These are phyloP conservation scores for Madurella mycetomatis DNA, from an alignment of 2,329 filamentous ascomycete genomes.

Conservation along the genomic window DNA sequence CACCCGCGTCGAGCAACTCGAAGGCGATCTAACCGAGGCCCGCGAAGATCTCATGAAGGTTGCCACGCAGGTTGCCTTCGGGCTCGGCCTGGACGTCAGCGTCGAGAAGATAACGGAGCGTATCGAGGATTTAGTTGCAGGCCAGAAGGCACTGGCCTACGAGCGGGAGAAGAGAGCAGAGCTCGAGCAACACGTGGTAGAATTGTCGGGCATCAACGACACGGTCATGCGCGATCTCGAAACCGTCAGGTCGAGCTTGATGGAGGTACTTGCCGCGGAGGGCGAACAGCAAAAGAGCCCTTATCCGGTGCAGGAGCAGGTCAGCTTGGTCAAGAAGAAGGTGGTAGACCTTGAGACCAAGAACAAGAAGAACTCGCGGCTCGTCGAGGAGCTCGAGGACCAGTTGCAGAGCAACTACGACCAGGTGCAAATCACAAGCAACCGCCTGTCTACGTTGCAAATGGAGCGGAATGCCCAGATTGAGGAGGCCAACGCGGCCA, in stretches of 20 bases:
- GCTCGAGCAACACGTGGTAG: conserved; percentile 51
- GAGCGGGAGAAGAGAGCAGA: conserved; percentile 57
- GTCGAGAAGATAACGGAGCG: conserved; percentile 63
- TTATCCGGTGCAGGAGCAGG: conserved; percentile 49
- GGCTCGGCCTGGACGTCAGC: conserved; percentile 59
- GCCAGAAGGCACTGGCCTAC: conserved; percentile 55
- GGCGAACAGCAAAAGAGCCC: conserved; percentile 40
- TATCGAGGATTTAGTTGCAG: conserved; percentile 52
- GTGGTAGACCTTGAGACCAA: conserved; percentile 57
- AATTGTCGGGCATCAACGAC: conserved; percentile 56
- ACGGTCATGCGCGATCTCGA: conserved; percentile 60
- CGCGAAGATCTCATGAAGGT: conserved; percentile 62
- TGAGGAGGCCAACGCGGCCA: conserved; percentile 70
- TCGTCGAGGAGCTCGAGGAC: conserved; percentile 95
- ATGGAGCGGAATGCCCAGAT: conserved; percentile 69
- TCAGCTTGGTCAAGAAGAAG: conserved; percentile 61
- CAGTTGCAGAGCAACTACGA: conserved; percentile 95
- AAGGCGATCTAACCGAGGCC: conserved; percentile 60
- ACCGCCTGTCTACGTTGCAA: conserved; percentile 78
- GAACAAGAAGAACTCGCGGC: conserved; percentile 85
- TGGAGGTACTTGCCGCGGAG: conserved; percentile 50
- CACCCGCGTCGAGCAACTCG: conserved; percentile 51
- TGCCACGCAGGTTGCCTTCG: conserved; percentile 57
- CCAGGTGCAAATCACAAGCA: conserved; percentile 78
- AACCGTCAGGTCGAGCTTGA: conserved; percentile 50